Percentiles rank a stretch among this genome's conserved stretches.
Conservation (phyloP, 2,329 filamentous ascomycete genomes). For the Plectosphaerella cucumerina region DNA sequence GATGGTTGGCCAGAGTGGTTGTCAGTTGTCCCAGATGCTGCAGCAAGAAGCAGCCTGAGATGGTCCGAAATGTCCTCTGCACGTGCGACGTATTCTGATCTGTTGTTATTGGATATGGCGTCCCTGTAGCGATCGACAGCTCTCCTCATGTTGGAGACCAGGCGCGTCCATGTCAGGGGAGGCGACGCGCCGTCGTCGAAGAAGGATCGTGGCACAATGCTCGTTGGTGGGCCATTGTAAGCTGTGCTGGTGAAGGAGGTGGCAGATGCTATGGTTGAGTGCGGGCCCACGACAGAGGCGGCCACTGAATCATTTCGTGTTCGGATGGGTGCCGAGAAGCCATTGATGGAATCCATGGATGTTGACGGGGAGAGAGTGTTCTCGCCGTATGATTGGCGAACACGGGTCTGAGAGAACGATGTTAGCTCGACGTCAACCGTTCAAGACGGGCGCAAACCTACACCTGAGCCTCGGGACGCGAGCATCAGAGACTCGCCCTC, state of each 20-base stretch:
- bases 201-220: conserved; percentile 72
- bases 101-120: conserved; percentile 76
- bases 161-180: conserved; percentile 80
- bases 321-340: conserved; percentile 54
- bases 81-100: conserved; percentile 85
- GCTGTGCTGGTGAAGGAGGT: conserved; percentile 59
- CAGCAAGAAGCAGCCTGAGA: conserved; percentile 85
- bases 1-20: conserved; percentile 98
- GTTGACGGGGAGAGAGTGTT: conserved; percentile 73
- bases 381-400: conserved; percentile 63
- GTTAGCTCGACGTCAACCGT: background rate
- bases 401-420: conserved; percentile 41
- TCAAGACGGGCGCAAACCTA: conserved; percentile 32
- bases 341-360: conserved; percentile 87
- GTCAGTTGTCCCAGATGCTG: conserved; percentile 94
- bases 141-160: conserved; percentile 89
- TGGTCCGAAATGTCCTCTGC: conserved; percentile 99
- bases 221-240: conserved; percentile 53
- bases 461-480: conserved; percentile 64
- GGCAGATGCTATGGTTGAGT: conserved; percentile 52
- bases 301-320: conserved; percentile 55
- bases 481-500: conserved; percentile 71
- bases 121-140: conserved; percentile 88
- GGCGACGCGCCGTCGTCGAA: conserved; percentile 83
- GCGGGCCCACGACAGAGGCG: conserved; percentile 26